Evolutionary conservation across 1,139 yeast genomes (phyloP), one percentile per base, ranked within the genome.

Genomic region (Suhomyces panamericanus): DNA sequence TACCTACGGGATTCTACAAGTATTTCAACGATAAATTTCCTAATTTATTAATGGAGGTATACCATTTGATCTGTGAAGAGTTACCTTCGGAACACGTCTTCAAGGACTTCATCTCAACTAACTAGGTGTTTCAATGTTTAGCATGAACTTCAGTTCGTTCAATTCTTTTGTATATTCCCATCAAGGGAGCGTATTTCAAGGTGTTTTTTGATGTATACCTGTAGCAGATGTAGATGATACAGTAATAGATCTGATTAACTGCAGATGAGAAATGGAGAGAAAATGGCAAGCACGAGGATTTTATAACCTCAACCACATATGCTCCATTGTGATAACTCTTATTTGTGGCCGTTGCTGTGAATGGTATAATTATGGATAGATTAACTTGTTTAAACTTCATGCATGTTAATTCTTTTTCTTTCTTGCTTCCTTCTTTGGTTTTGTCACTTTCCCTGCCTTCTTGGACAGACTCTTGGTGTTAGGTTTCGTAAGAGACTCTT

Each of bases 11-110:
- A 1, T 93, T 87, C 62, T 85, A 89, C 64, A 66, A 70, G 39
- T 93, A 87, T 61, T 93, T 89, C 65, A 80, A 81, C 39, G 61
- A 66, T 29, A 78, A 81, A 58, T 93, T 91, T 60, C 99, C 99
- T 1, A 74, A 77, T 44, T 66, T 93, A 56, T 67, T 93, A 55
- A 81, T 91, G 83, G 84, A 81, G 56, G 78, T 86, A 16, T 91
- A 89, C 65, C 73, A 73, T 50, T 76, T 88, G 51, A 85, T 87
- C 16, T 73, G 73, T 49, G 72, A 73, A 39, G 73, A 81, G 52
- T 65, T 89, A 50, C 67, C 67, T 24, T 73, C 78, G 24, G 96
- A 88, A 55, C 85, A 80, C 51, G 73, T 78, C 29, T 78, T 88
- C 56, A 65, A 65, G 46, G 78, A 77, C 30, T 41, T 41, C 85